phyloP scores from a whole-genome alignment of 192 early-diverging fungal genomes.

The Coemansia umbellata region DNA sequence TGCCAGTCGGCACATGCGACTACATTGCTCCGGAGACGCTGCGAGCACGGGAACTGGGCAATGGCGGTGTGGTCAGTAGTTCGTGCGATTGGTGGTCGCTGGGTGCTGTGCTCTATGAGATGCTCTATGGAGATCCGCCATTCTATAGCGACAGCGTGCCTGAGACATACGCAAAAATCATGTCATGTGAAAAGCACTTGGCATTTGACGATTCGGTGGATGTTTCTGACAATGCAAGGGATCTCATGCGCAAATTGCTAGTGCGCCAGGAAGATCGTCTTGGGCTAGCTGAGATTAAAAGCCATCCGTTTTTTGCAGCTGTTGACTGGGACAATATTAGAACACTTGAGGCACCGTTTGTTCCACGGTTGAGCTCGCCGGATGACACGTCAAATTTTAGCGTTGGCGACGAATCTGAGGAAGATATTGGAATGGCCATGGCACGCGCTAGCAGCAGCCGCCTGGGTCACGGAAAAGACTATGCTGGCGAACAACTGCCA shows the following conservation, averaged over 20 bases:
- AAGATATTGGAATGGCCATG: constrained; percentile 44
- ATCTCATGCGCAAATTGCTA: constrained; percentile 72
- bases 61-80: constrained; percentile 56
- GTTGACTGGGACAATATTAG: constrained; percentile 62
- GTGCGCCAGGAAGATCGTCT: constrained; percentile 68
- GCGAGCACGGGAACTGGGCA: constrained; percentile 73
- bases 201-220: constrained; percentile 60
- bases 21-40: constrained; percentile 96
- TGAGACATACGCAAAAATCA: constrained; percentile 83
- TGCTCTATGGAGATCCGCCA: constrained; percentile 80
- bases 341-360: constrained; percentile 68
- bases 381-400: constrained; percentile 90
- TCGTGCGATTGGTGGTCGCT: constrained; percentile 88
- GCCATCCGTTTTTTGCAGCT: constrained; percentile 63
- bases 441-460: constrained; percentile 51
- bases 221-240: constrained; percentile 61
- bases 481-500: constrained; percentile 73
- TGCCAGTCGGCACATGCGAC: constrained; percentile 75
- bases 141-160: constrained; percentile 83
- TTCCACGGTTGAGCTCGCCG: constrained; percentile 78
- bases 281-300: constrained; percentile 63
- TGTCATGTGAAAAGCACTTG: constrained; percentile 69
- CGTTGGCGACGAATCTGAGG: constrained; percentile 69
- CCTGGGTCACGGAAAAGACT: constrained; percentile 54
- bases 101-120: constrained; percentile 83